These are phyloP conservation scores for Closterium sp. DNA, from an alignment of 139 green algal species.

Conservation along the genomic window DNA sequence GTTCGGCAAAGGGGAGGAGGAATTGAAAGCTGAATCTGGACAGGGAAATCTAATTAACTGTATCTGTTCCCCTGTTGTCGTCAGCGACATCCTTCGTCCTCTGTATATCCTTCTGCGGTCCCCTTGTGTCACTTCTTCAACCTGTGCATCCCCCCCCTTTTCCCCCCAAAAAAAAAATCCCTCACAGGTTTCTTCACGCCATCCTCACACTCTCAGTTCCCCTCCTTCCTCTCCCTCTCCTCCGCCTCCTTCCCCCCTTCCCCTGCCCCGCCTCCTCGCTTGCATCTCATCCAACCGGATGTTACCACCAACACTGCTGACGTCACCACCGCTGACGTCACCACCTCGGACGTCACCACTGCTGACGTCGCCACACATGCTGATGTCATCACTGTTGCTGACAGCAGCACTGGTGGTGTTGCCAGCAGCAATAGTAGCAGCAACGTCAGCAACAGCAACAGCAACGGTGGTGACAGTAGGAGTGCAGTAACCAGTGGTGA, in stretches of 20 bases:
- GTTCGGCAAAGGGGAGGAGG: not conserved
- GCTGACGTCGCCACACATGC: too few species aligned
- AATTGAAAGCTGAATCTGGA: not conserved
- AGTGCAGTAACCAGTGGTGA: not conserved
- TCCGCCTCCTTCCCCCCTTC: not conserved
- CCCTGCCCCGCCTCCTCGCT: not conserved
- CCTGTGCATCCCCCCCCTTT: too few species aligned
- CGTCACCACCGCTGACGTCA: not conserved
- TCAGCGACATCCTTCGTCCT: too few species aligned
- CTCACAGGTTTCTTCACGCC: not conserved
- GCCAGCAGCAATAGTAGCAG: not conserved
- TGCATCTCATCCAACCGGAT: not conserved
- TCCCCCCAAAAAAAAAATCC: too few species aligned
- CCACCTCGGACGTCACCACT: not conserved
- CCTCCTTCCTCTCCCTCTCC: not conserved
- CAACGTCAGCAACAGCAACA: too few species aligned
- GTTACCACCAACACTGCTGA: not conserved
- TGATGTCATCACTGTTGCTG: too few species aligned
- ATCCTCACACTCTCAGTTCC: not conserved
- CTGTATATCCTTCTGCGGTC: not conserved
- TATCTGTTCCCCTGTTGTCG: too few species aligned
- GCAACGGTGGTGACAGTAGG: too few species aligned
- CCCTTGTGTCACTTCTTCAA: not conserved
- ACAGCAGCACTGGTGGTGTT: too few species aligned
- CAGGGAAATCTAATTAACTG: not conserved